Percentiles rank a stretch among this genome's conserved stretches.
Conservation (phyloP, 2,329 filamentous ascomycete genomes). For the Zymoseptoria brevis region DNA sequence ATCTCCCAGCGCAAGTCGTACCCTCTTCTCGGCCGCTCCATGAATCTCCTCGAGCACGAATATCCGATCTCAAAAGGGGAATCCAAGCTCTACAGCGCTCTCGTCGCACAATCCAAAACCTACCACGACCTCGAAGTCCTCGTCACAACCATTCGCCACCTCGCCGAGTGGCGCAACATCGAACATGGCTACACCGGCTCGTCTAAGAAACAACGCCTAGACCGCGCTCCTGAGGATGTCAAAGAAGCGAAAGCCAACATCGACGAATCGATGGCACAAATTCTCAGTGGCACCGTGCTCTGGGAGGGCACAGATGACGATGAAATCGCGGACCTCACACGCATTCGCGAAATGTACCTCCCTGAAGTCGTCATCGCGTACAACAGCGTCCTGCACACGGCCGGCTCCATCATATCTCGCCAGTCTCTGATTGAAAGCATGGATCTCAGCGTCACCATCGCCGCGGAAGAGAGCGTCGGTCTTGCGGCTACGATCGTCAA, state of each 20-base stretch:
- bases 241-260: slow-evolving; percentile 35
- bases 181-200: slow-evolving; percentile 32
- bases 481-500: slow-evolving; percentile 33
- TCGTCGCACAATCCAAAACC: slow-evolving; percentile 24
- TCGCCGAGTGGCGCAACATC: slow-evolving; percentile 36
- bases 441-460: slow-evolving; percentile 71
- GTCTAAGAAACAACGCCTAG: slow-evolving; percentile 12
- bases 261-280: slow-evolving; percentile 30
- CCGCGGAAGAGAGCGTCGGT: slow-evolving; percentile 40
- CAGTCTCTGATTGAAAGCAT: slow-evolving; percentile 76
- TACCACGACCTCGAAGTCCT: slow-evolving; percentile 40
- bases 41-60: slow-evolving; percentile 31
- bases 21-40: slow-evolving; percentile 32
- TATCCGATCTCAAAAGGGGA: slow-evolving; percentile 12
- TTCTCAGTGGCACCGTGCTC: slow-evolving; percentile 29
- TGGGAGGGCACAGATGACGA: slow-evolving; percentile 29
- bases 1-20: slow-evolving; percentile 35
- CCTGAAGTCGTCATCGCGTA: slow-evolving; percentile 82
- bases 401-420: slow-evolving; percentile 64
- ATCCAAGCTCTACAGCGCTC: slow-evolving; percentile 13
- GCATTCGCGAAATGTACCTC: slow-evolving; percentile 69
- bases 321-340: slow-evolving; percentile 54
- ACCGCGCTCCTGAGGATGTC: slow-evolving; percentile 21
- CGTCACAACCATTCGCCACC: slow-evolving; percentile 35
- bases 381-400: slow-evolving; percentile 70